Base-by-base conservation (phyloP, 441 rosid species). In the Codiaeum variegatum region DNA sequence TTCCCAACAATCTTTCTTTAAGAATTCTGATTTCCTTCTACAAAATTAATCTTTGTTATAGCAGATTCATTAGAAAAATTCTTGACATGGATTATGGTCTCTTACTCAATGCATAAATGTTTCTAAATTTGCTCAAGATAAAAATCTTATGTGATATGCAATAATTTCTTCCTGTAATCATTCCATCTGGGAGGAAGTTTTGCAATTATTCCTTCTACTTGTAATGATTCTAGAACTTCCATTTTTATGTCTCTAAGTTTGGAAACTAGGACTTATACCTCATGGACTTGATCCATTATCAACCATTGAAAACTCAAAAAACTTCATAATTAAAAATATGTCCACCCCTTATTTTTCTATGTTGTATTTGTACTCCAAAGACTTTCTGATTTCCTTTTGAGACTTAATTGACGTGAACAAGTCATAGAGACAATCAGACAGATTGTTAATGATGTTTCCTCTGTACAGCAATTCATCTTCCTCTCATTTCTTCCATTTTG, bases 111-210 rank as follows among this genome's bases (percentile, higher is more conserved):
- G 9, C 24, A 5, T 2, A 69, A 1, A 23, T 72, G 49, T 8
- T 56, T 77, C 0, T 62, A 0, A 3, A 75, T 8, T 46, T 67
- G 7, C 0, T 79, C 67, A 1, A 75, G 3, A 1, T 16, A 31
- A 3, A 70, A 54, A 28, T 61, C 54, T 46, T 79, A 12, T 2
- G 13, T 3, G n/a, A 44, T 47, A 24, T 75, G 66, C 0, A 40
- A 8, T 4, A 67, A 3, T 46, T 67, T 61, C 51, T 75, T 70
- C 19, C 58, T 3, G 15, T 67, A 79, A 1, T 75, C n/a, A 54
- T 75, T 72, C 76, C 63, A 79, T 67, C 51, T 54, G 0, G 42
- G 24, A 11, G 47, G 71, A 5, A 79, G 34, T 56, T 72, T 68
- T 24, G 56, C 58, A 62, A 75, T 75, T 11, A 75, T 19, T 4